These are phyloP conservation scores for Solanum appendiculatum DNA, from an alignment of 257 asterid genomes.

Conservation along the genomic window DNA sequence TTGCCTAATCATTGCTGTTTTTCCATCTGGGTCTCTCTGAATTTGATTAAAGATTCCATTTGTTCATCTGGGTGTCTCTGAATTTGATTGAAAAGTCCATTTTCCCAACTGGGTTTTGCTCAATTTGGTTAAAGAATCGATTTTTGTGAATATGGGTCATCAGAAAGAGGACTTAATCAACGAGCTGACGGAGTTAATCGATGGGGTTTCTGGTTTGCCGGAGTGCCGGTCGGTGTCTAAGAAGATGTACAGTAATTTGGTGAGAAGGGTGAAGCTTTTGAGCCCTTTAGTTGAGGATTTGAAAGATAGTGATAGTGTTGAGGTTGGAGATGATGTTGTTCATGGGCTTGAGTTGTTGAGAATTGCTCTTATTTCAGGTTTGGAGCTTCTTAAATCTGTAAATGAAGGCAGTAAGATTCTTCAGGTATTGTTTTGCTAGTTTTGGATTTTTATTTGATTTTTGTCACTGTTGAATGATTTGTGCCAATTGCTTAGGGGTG, in stretches of 20 bases:
- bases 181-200: conserved; percentile 52
- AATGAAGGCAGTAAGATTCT: conserved; percentile 76
- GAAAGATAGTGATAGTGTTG: conserved; percentile 42
- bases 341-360: conserved; percentile 49
- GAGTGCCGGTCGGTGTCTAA: conserved; percentile 64
- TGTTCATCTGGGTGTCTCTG: neutral
- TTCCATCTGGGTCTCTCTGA: neutral
- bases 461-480: neutral
- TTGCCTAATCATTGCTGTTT: neutral
- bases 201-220: conserved; percentile 48
- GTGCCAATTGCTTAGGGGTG: neutral
- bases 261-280: conserved; percentile 77
- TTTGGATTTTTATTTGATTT: neutral
- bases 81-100: neutral
- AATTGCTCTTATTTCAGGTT: conserved; percentile 54
- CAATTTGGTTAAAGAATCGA: neutral
- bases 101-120: conserved; percentile 2
- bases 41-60: neutral
- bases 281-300: conserved; percentile 88
- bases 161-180: conserved; percentile 33
- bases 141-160: conserved; percentile 29
- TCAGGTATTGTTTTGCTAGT: conserved; percentile 38
- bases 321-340: conserved; percentile 49
- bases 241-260: conserved; percentile 68
- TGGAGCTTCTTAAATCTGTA: conserved; percentile 61